Evolutionary conservation across 768 basidiomycete genomes (phyloP), one percentile per base, ranked within the genome.

Genomic region (Lactarius trivialis): DNA sequence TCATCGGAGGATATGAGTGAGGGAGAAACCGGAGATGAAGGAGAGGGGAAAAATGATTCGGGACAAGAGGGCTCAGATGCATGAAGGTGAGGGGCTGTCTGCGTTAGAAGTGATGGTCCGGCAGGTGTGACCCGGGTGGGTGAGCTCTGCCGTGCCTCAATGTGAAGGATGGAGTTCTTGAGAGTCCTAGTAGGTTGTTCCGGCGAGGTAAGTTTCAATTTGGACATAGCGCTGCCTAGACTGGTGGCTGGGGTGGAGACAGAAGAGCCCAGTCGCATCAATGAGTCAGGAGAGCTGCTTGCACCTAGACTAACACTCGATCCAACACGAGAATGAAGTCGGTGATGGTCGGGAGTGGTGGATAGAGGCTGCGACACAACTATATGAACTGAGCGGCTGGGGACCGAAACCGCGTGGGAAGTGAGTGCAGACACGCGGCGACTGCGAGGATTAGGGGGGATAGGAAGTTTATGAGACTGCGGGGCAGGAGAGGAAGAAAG

Each of bases 301-400:
- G 69, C 66, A 36, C 73, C 72, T 55, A 71, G 63, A 58, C 71
- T 71, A 26, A 72, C 71, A 56, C 63, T 64, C 4, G 76, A 74
- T 17, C 60, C 58, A 12, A 65, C 32, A 21, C 59, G 60, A 30
- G 58, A 56, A 19, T 56, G 60, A 57, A 55, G 61, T 43, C 65
- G 56, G 52, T 55, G 55, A 33, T 57, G 57, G 17, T 62, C 60
- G 1, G 61, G 65, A 12, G 80, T 80, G 68, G 86, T 89, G 5
- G 84, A 74, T 28, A 92, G 72, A 33, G 90, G 90, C 70, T 92
- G 90, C 3, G 90, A 92, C 70, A 88, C 81, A 68, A 90, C 89
- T 37, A 91, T 92, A 68, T 91, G 86, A 48, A 91, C 89, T 61
- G 88, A 85, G 26, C 82, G 81, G 64, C 82, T 79, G 14, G 81